Percentiles rank a stretch among this genome's conserved stretches.
phyloP scores from a whole-genome alignment of 805 yeast species.

The Saturnispora dispora region DNA sequence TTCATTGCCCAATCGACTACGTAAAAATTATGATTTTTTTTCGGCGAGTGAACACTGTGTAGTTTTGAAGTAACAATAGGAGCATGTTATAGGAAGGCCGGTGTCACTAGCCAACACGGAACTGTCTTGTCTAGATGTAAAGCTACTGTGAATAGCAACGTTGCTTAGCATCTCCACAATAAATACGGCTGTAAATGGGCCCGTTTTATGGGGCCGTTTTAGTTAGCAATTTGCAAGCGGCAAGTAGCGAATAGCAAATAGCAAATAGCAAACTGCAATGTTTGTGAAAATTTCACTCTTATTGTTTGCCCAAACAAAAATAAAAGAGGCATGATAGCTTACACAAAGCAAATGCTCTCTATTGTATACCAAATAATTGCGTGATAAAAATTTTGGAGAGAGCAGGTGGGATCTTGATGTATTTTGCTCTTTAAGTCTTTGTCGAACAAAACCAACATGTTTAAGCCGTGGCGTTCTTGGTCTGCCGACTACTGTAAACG shows the following conservation, averaged over 20 bases:
- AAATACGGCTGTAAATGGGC: too few relatives aligned
- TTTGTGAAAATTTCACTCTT: neutral
- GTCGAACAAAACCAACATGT: neutral
- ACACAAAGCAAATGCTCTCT: neutral
- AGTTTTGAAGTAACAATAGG: neutral
- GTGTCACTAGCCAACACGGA: too few relatives aligned
- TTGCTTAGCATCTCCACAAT: too few relatives aligned
- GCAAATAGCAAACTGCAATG: neutral
- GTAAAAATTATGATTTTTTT: neutral
- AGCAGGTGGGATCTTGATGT: neutral
- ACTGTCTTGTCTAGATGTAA: too few relatives aligned
- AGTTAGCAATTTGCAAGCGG: neutral
- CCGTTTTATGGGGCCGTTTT: too few relatives aligned
- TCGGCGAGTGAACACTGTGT: neutral
- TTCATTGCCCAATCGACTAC: neutral
- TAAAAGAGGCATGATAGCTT: neutral
- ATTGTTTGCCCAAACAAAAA: neutral
- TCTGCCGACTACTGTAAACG: too few relatives aligned
- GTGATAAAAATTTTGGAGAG: neutral
- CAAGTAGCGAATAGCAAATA: neutral
- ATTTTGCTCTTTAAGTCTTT: neutral
- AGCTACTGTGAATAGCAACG: too few relatives aligned
- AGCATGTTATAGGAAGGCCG: neutral
- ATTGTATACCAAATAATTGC: neutral
- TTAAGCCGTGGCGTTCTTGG: neutral